A percentile compares a stretch with the other conserved stretches of the same genome.
Conservation (phyloP, 2,329 filamentous ascomycete species). For the Neospermospora avenae region DNA sequence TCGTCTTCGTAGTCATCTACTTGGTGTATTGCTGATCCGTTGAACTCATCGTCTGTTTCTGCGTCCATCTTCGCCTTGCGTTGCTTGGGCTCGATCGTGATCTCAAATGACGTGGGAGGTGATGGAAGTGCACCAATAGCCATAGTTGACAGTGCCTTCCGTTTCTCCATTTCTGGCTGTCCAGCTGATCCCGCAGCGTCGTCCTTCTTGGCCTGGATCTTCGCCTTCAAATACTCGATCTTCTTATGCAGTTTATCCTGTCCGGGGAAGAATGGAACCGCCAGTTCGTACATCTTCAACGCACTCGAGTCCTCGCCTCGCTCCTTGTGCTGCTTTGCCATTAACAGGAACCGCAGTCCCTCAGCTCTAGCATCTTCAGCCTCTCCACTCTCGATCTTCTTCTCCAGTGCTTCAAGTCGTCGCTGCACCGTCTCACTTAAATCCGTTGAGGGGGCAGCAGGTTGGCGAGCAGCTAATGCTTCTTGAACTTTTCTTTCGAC, state of each 20-base stretch:
- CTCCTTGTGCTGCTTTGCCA: slow-evolving; percentile 87
- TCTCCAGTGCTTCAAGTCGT: slow-evolving; percentile 79
- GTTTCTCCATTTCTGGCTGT: slow-evolving; percentile 13
- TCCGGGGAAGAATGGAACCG: slow-evolving; percentile 78
- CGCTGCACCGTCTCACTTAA: slow-evolving; percentile 76
- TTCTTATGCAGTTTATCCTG: slow-evolving; percentile 74
- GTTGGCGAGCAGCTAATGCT: slow-evolving; percentile 74
- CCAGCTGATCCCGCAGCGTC: slow-evolving; percentile 11
- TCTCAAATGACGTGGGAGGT: slow-evolving; percentile 25
- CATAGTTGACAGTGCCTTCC: slow-evolving; percentile 24
- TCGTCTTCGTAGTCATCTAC: slow-evolving; percentile 41
- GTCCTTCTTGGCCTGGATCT: slow-evolving; percentile 43
- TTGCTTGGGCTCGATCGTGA: slow-evolving; percentile 17
- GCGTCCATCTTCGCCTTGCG: slow-evolving; percentile 26
- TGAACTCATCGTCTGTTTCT: slow-evolving; percentile 36
- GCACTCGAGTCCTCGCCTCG: slow-evolving; percentile 75
- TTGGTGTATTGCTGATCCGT: slow-evolving; percentile 33
- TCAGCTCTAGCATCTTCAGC: slow-evolving; percentile 74
- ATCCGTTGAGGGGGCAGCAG: slow-evolving; percentile 44
- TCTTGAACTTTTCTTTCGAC: slow-evolving; percentile 90
- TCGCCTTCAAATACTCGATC: slow-evolving; percentile 59
- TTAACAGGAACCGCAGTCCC: slow-evolving; percentile 80
- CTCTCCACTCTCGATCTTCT: slow-evolving; percentile 67
- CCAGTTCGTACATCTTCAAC: slow-evolving; percentile 81
- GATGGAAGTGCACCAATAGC: slow-evolving; percentile 26